phyloP scores from a whole-genome alignment of 2,329 filamentous ascomycete genomes.

The Pseudogymnoascus sp. region DNA sequence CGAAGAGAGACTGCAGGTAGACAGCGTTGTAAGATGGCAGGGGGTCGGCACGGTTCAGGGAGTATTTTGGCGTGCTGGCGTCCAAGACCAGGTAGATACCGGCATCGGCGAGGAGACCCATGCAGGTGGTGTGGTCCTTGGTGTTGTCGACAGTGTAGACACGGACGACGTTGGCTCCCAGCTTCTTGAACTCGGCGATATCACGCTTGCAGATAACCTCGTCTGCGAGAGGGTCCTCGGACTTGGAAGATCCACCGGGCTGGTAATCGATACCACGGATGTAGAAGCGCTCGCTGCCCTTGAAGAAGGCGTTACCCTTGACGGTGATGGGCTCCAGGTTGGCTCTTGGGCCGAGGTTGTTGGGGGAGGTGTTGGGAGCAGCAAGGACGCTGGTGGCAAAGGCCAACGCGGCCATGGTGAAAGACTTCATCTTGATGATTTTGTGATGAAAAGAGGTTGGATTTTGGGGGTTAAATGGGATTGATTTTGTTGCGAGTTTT shows the following conservation, averaged over 20 bases:
- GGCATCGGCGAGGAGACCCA: constrained; percentile 70
- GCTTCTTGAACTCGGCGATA: constrained; percentile 68
- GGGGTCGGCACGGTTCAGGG: constrained; percentile 69
- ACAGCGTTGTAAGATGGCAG: constrained; percentile 67
- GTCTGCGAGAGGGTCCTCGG: constrained; percentile 75
- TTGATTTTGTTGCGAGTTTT: background rate
- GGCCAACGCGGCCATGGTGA: background rate
- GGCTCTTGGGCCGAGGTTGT: background rate
- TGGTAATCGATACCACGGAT: constrained; percentile 96
- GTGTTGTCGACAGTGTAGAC: constrained; percentile 87
- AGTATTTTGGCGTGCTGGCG: constrained; percentile 69
- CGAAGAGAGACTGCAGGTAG: constrained; percentile 73
- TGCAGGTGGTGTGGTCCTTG: constrained; percentile 74
- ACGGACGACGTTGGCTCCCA: constrained; percentile 87
- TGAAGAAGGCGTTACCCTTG: constrained; percentile 7
- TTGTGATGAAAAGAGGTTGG: background rate
- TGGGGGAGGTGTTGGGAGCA: background rate
- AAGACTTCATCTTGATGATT: constrained; percentile 7
- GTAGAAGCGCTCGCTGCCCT: constrained; percentile 50
- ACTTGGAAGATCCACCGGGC: constrained; percentile 54
- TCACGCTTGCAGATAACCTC: constrained; percentile 68
- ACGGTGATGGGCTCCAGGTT: background rate
- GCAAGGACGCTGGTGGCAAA: background rate
- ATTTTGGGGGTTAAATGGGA: background rate
- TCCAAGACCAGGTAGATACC: constrained; percentile 96